Evolutionary conservation across 139 green algal species (phyloP).

Genomic region (Coelastrella sp.): DNA sequence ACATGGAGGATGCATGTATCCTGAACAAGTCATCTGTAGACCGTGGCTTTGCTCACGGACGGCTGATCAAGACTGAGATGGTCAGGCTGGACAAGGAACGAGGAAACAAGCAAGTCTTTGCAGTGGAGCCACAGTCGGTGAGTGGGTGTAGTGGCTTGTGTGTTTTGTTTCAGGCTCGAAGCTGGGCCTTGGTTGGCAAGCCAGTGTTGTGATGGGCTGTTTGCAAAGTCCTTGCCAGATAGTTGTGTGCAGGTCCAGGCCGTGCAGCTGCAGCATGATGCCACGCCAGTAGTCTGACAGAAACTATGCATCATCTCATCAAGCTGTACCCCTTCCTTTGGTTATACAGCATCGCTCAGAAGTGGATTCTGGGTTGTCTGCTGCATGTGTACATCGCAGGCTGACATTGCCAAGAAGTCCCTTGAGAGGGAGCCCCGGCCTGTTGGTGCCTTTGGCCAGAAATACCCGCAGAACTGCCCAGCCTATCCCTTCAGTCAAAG

Average conservation of each 20-base stretch:
- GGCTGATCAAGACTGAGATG: slow-evolving; percentile 92
- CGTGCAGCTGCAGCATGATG: neutral
- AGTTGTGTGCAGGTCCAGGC: no score
- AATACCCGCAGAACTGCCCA: slow-evolving; percentile 77
- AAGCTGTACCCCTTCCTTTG: no score
- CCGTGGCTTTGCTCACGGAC: slow-evolving; percentile 91
- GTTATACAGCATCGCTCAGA: no score
- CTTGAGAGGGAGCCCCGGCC: slow-evolving; percentile 37
- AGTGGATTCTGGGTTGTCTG: no score
- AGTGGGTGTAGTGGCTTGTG: no score
- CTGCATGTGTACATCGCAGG: neutral
- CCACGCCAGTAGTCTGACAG: no score
- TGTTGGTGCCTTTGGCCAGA: slow-evolving; percentile 80
- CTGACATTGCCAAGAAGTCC: neutral
- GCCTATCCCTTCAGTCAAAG: slow-evolving; percentile 28
- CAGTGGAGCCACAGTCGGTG: slow-evolving; percentile 28
- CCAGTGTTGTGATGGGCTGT: no score
- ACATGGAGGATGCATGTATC: slow-evolving; percentile 99
- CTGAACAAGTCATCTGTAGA: slow-evolving; percentile 96
- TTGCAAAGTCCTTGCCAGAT: neutral
- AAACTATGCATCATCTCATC: no score
- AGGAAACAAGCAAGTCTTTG: slow-evolving; percentile 54
- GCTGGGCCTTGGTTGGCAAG: no score
- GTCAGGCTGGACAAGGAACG: slow-evolving; percentile 78
- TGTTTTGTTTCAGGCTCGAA: no score